A percentile compares a stretch with the other conserved stretches of the same genome.
Evolutionary conservation across 139 green algal species (phyloP).

Genomic region (Zygnema circumcarinatum): DNA sequence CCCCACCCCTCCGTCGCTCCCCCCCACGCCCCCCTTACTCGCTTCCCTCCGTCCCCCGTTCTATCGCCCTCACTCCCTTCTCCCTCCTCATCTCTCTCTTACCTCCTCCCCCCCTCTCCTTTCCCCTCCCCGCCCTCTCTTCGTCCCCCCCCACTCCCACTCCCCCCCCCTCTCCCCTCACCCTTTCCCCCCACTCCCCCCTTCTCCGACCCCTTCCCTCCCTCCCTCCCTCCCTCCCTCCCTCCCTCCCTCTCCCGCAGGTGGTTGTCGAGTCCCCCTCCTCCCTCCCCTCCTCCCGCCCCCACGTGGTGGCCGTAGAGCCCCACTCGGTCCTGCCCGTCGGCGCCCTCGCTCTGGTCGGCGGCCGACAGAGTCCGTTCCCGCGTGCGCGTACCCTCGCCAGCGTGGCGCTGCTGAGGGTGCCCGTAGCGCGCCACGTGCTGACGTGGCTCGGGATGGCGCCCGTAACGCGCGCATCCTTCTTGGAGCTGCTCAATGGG

Average conservation of each 20-base stretch:
- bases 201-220: not conserved
- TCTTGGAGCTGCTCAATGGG: slow-evolving; percentile 56
- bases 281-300: not conserved
- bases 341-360: not conserved
- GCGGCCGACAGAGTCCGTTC: not conserved
- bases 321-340: slow-evolving; percentile 50
- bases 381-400: not conserved
- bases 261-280: not conserved
- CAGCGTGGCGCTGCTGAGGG: not conserved
- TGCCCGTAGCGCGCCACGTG: slow-evolving; percentile 34
- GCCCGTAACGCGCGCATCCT: not conserved
- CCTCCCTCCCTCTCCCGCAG: not conserved
- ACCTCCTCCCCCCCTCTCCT: not conserved
- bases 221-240: not conserved
- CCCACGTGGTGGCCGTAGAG: slow-evolving; percentile 42
- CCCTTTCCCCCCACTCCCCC: not conserved
- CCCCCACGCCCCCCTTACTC: no score
- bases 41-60: not conserved
- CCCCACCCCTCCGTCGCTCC: no score
- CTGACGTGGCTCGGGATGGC: slow-evolving; percentile 44
- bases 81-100: not conserved
- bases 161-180: not conserved
- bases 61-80: not conserved
- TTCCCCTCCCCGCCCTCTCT: not conserved
- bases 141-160: not conserved